Base-by-base conservation (phyloP, 495 filamentous ascomycete genomes). In the Pyrenula massariospora region DNA sequence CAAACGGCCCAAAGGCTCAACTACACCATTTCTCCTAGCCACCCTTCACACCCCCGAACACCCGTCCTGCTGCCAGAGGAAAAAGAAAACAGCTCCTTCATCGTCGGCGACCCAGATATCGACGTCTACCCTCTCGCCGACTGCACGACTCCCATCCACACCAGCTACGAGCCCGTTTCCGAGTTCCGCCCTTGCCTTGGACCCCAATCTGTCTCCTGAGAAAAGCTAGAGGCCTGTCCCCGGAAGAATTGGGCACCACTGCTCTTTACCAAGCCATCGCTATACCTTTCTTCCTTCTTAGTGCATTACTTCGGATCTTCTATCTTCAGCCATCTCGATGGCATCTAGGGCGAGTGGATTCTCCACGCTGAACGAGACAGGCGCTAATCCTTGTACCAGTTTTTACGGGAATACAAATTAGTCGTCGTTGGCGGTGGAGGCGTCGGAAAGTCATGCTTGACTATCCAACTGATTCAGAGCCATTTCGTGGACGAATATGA, bases 401-500 rank as follows among this genome's bases (percentile, higher is more conserved):
- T 96, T 72, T 80, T 96, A 63, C 81, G 93, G 84, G 93, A 98
- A 75, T 98, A 98, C 77, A 98, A 98, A 76, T 74, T 98, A 67
- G 93, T 98, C 24, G 93, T 98, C 20, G 93, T 98, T 52, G 93
- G 93, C 64, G 93, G 93, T 62, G 93, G 93, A 80, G 93, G 93
- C 65, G 93, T 98, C 58, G 93, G 93, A 71, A 98, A 98, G 76
- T 97, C 94, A 52, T 98, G 93, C 77, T 82, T 98, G 77, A 98
- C 93, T 24, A 98, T 98, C 68, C 93, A 96, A 77, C 80, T 98
- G 76, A 97, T 97, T 70, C 93, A 98, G 74, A 89, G 84, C 63
- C 93, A 98, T 69, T 98, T 98, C 76, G 91, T 98, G 65, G 93
- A 98, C 70, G 93, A 98, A 71, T 98, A 98, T 72, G 93, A 98